Conservation (phyloP, 768 basidiomycete species). For the Scleroderma citrinum region DNA sequence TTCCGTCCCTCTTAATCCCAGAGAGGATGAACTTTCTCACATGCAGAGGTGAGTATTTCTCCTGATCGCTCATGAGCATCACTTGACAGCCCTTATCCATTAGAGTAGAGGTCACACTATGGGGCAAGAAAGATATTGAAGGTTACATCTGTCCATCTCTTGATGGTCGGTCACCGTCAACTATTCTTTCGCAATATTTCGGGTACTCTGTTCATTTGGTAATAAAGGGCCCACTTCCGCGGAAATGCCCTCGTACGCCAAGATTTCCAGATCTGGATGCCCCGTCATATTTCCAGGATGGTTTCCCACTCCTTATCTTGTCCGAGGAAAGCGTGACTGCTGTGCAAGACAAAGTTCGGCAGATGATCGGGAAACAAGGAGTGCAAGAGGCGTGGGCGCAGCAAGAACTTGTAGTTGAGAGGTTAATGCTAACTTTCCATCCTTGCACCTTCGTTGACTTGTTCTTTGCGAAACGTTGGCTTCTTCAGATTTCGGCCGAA, state of each 20-base stretch:
- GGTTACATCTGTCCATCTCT: slow-evolving; percentile 58
- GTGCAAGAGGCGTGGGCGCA: slow-evolving; percentile 48
- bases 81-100: neutral
- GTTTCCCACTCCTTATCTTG: slow-evolving; percentile 61
- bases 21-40: slow-evolving; percentile 36
- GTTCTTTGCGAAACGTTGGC: slow-evolving; percentile 2
- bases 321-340: slow-evolving; percentile 59
- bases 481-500: slow-evolving; percentile 66
- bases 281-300: slow-evolving; percentile 59
- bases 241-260: slow-evolving; percentile 44
- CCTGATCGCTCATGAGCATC: too few relatives aligned
- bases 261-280: slow-evolving; percentile 55
- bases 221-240: slow-evolving; percentile 57
- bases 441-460: neutral
- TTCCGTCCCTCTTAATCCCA: slow-evolving; percentile 52
- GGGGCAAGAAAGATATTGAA: slow-evolving; percentile 44
- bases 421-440: slow-evolving; percentile 34
- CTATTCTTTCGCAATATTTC: slow-evolving; percentile 56
- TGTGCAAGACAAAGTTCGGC: slow-evolving; percentile 43
- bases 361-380: slow-evolving; percentile 43
- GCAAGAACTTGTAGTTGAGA: slow-evolving; percentile 48
- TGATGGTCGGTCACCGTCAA: slow-evolving; percentile 41
- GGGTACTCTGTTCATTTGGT: slow-evolving; percentile 56
- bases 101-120: slow-evolving; percentile 53
- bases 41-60: slow-evolving; percentile 60